Conservation (phyloP, 78 protist genomes). For the Cavenderia fasciculata region DNA sequence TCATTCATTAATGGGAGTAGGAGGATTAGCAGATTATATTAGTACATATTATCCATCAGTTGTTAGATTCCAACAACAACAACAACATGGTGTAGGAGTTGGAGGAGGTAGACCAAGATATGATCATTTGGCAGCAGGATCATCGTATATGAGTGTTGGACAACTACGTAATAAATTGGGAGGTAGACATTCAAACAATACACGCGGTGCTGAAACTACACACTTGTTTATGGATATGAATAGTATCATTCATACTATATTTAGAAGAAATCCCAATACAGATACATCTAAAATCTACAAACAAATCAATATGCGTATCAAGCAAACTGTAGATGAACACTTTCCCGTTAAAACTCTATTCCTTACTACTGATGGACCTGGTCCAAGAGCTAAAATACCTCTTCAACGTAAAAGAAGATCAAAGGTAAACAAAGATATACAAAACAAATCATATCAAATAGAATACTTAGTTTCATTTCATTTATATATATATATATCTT, state of each 20-base stretch:
- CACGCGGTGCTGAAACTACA: no score
- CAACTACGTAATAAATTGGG: no score
- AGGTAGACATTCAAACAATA: no score
- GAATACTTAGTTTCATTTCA: background rate
- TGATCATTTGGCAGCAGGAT: no score
- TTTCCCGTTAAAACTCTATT: background rate
- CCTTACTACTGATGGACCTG: constrained; percentile 39
- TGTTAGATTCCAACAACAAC: no score
- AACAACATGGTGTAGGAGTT: no score
- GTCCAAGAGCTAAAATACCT: constrained; percentile 27
- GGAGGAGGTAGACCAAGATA: no score
- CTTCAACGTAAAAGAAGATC: constrained; percentile 37
- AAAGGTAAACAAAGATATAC: constrained; percentile 1
- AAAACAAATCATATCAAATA: background rate
- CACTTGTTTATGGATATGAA: constrained; percentile 17
- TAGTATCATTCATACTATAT: background rate
- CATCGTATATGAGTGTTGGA: no score
- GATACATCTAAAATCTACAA: no score
- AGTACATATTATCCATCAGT: no score
- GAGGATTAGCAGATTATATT: no score
- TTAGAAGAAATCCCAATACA: background rate
- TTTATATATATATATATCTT: background rate
- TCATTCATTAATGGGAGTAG: no score
- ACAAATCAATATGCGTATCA: background rate
- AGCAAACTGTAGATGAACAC: background rate